These are phyloP conservation scores for Pythium biforme DNA, from an alignment of 352 stramenopile species.

Conservation along the genomic window DNA sequence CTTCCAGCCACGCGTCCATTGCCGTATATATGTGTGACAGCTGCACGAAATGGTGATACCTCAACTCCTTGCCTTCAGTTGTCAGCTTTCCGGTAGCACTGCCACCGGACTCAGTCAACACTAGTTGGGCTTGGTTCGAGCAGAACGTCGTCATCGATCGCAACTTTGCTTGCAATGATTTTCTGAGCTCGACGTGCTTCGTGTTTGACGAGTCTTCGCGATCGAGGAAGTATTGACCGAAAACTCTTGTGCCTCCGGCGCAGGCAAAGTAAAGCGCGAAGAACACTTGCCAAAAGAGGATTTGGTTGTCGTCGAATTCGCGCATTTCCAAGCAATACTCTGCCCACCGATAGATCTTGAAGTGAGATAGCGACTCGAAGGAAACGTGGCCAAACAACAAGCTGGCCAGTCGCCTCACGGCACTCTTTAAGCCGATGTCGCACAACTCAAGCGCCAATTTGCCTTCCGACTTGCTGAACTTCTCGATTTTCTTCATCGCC, in stretches of 20 bases:
- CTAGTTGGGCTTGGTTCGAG: slow-evolving; percentile 32
- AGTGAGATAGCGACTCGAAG: slow-evolving; percentile 27
- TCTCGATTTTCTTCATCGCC: slow-evolving; percentile 78
- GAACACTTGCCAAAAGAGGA: slow-evolving; percentile 44
- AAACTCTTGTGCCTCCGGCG: slow-evolving; percentile 29
- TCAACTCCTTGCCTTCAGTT: slow-evolving; percentile 30
- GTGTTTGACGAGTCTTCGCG: slow-evolving; percentile 25
- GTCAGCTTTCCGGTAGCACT: slow-evolving; percentile 22
- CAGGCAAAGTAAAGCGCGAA: slow-evolving; percentile 43
- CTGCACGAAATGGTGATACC: slow-evolving; percentile 33
- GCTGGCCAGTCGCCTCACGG: slow-evolving; percentile 15
- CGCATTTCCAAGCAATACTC: slow-evolving; percentile 29
- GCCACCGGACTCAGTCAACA: slow-evolving; percentile 23
- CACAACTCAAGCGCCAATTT: slow-evolving; percentile 48
- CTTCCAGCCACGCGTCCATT: slow-evolving; percentile 87
- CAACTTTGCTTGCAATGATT: slow-evolving; percentile 33
- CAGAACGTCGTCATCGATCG: slow-evolving; percentile 31
- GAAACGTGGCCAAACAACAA: slow-evolving; percentile 24
- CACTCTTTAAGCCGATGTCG: slow-evolving; percentile 19
- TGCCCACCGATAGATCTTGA: slow-evolving; percentile 34
- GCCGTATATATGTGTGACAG: slow-evolving; percentile 51
- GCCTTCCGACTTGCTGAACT: slow-evolving; percentile 65
- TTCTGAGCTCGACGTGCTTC: slow-evolving; percentile 25
- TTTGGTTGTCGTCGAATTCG: slow-evolving; percentile 31
- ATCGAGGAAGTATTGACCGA: slow-evolving; percentile 36